Evolutionary conservation across 441 rosid species (phyloP).

Genomic region (Melastoma candidum): DNA sequence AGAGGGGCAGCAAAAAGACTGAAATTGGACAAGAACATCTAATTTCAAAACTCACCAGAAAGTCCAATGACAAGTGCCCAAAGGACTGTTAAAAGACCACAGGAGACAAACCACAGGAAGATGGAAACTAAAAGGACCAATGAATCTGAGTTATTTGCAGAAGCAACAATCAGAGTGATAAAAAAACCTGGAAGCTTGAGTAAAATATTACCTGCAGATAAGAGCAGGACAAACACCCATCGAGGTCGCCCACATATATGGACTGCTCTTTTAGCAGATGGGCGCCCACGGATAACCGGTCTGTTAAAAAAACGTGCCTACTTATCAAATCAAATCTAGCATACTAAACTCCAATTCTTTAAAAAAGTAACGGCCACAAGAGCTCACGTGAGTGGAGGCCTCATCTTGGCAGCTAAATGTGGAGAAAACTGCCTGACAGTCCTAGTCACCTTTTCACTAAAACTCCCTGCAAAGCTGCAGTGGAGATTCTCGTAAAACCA

Average conservation of each 20-base stretch:
- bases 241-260: conserved; percentile 89
- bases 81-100: conserved; percentile 70
- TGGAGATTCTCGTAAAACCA: conserved; percentile 1
- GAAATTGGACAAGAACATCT: neutral
- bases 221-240: conserved; percentile 71
- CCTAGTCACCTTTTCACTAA: conserved; percentile 84
- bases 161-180: too few species aligned
- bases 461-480: conserved; percentile 88
- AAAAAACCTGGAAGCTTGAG: neutral
- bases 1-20: neutral
- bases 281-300: conserved; percentile 90
- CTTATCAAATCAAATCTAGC: too few species aligned
- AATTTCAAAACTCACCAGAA: conserved; percentile 44
- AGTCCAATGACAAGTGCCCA: conserved; percentile 81
- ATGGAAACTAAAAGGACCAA: conserved; percentile 17
- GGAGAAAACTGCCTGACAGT: conserved; percentile 86
- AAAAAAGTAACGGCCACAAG: neutral
- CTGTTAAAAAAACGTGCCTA: conserved; percentile 29
- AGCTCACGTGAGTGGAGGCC: conserved; percentile 44
- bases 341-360: neutral
- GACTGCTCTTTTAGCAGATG: conserved; percentile 77
- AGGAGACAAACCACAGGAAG: conserved; percentile 74
- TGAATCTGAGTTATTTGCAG: neutral
- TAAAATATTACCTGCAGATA: conserved; percentile 50
- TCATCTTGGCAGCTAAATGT: conserved; percentile 90